A percentile compares a stretch with the other conserved stretches of the same genome.
These are phyloP conservation scores for Phragmites australis DNA, from an alignment of 176 grass and related monocot genomes.

Conservation along the genomic window DNA sequence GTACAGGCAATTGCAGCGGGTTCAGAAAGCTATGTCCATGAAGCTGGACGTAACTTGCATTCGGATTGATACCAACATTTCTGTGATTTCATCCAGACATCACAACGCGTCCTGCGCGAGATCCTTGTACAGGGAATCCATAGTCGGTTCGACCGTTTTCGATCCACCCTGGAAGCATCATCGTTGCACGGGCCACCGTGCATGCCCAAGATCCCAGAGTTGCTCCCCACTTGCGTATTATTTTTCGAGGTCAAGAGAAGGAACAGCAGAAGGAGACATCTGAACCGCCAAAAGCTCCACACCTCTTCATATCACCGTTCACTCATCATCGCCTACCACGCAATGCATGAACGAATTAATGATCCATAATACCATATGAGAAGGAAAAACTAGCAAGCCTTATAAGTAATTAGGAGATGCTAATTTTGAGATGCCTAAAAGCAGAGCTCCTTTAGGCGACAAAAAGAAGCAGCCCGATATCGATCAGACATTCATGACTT, in stretches of 20 bases:
- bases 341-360: background rate
- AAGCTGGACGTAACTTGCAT: background rate
- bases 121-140: background rate
- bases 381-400: too few relatives aligned
- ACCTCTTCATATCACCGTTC: background rate
- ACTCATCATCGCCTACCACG: background rate
- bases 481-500: too few relatives aligned
- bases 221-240: background rate
- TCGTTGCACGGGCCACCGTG: slow-evolving; percentile 2
- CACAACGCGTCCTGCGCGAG: background rate
- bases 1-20: background rate
- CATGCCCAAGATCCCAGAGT: slow-evolving; percentile 8
- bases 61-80: background rate
- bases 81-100: background rate
- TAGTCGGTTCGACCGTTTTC: background rate
- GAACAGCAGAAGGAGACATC: background rate
- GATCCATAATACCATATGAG: too few relatives aligned
- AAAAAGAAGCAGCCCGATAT: too few relatives aligned
- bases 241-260: slow-evolving; percentile 1
- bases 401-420: too few relatives aligned
- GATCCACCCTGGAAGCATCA: background rate
- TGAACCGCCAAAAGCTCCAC: background rate
- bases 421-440: too few relatives aligned
- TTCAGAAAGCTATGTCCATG: background rate
- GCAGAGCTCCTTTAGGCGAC: too few relatives aligned